phyloP scores from a whole-genome alignment of 208 protist species.

The Trypanosoma boissoni region DNA sequence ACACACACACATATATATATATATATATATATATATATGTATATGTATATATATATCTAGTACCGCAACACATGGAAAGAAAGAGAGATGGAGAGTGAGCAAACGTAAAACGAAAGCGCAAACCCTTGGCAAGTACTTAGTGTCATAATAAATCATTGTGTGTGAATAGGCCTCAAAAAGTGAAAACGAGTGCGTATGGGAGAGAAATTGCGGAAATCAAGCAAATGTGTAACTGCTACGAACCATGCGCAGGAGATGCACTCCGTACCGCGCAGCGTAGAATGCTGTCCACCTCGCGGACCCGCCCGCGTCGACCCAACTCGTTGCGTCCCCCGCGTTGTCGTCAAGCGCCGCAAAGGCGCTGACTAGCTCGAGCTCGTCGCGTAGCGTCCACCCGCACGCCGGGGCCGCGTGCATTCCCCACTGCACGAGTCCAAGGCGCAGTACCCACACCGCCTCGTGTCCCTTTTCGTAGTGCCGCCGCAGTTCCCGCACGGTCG shows the following conservation, averaged over 20 bases:
- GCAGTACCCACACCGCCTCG: constrained; percentile 64
- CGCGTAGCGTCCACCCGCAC: constrained; percentile 46
- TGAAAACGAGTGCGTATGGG: too few species aligned
- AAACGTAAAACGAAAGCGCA: too few species aligned
- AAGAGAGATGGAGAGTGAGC: too few species aligned
- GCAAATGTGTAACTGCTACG: background rate
- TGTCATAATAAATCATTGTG: too few species aligned
- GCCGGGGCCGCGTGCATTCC: constrained; percentile 19
- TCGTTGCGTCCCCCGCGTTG: background rate
- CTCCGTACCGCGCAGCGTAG: constrained; percentile 60
- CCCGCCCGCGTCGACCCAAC: constrained; percentile 39
- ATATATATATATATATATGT: background rate
- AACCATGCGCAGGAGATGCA: constrained; percentile 35
- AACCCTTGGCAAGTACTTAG: too few species aligned
- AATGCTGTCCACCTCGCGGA: constrained; percentile 49
- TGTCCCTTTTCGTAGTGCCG: constrained; percentile 71
- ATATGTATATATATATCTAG: constrained; percentile 12
- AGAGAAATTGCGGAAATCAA: too few species aligned
- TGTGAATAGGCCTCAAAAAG: too few species aligned
- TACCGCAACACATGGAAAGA: background rate
- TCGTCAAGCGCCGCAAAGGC: constrained; percentile 22
- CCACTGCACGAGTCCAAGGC: constrained; percentile 52
- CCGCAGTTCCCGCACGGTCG: constrained; percentile 51
- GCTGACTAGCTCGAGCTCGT: constrained; percentile 56
- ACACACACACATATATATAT: constrained; percentile 11